phyloP scores from a whole-genome alignment of 257 asterid species.

The Salvia rosmarinus region DNA sequence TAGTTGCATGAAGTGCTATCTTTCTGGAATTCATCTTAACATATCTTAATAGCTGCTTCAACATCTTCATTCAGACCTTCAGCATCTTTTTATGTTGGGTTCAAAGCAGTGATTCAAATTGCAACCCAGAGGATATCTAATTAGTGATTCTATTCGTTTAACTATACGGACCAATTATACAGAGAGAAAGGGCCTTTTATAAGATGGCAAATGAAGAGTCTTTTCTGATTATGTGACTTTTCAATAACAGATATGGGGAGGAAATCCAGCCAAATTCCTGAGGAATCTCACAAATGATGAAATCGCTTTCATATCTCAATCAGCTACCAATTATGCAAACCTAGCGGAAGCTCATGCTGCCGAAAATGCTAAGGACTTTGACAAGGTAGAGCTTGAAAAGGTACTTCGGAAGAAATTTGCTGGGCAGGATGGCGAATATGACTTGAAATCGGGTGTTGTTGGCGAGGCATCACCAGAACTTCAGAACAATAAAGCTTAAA shows the following conservation, averaged over 20 bases:
- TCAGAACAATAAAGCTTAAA: slow-evolving; percentile 53
- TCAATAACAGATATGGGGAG: slow-evolving; percentile 84
- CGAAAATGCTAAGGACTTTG: slow-evolving; percentile 81
- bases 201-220: not conserved
- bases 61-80: not conserved
- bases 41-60: slow-evolving; percentile 21
- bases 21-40: slow-evolving; percentile 6
- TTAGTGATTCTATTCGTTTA: not conserved
- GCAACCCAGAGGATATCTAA: not conserved
- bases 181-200: slow-evolving; percentile 15
- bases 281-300: slow-evolving; percentile 92
- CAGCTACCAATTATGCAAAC: slow-evolving; percentile 76
- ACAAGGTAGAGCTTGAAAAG: slow-evolving; percentile 79
- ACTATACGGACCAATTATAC: slow-evolving; percentile 1
- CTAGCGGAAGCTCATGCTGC: slow-evolving; percentile 85
- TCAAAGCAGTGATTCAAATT: not conserved
- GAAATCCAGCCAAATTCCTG: slow-evolving; percentile 94
- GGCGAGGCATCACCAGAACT: slow-evolving; percentile 59
- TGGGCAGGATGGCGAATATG: slow-evolving; percentile 57
- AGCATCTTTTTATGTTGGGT: slow-evolving; percentile 11
- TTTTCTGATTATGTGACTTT: slow-evolving; percentile 25
- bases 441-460: slow-evolving; percentile 54
- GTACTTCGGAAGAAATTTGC: slow-evolving; percentile 71
- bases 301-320: slow-evolving; percentile 77
- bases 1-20: slow-evolving; percentile 13